phyloP scores from a whole-genome alignment of 2,329 filamentous ascomycete species.

The Xylariomycetidae sp. region DNA sequence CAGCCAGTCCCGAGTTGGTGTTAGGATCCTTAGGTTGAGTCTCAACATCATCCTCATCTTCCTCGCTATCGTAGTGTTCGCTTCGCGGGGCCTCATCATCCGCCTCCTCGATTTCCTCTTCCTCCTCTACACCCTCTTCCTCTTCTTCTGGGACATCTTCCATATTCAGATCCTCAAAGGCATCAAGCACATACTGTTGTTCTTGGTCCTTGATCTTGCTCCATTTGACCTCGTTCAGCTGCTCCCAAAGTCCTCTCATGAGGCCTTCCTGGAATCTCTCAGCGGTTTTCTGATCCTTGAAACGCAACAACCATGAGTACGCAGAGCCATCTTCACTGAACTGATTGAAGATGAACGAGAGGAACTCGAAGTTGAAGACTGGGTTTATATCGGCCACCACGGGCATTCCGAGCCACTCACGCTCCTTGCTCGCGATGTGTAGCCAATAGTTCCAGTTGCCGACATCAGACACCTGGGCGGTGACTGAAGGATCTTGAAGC shows the following conservation, averaged over 20 bases:
- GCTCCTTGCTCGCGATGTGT: constrained; percentile 70
- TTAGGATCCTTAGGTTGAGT: constrained; percentile 70
- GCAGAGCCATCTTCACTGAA: constrained; percentile 84
- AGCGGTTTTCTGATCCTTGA: constrained; percentile 75
- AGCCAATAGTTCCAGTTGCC: constrained; percentile 96
- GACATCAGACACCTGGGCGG: constrained; percentile 76
- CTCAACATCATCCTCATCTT: constrained; percentile 74
- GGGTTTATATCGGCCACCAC: constrained; percentile 91
- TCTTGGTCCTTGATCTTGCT: constrained; percentile 87
- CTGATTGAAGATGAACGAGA: constrained; percentile 99
- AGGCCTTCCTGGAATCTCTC: constrained; percentile 90
- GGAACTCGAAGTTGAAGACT: constrained; percentile 96
- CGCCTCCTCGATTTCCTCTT: constrained; percentile 51
- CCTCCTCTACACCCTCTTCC: constrained; percentile 50
- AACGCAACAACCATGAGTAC: constrained; percentile 92
- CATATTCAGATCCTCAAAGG: constrained; percentile 92
- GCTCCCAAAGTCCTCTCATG: constrained; percentile 96
- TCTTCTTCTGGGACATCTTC: constrained; percentile 63
- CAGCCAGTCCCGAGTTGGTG: constrained; percentile 88
- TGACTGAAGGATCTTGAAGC: constrained; percentile 69
- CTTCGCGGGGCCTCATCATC: constrained; percentile 62
- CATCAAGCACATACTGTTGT: constrained; percentile 88
- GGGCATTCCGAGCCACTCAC: constrained; percentile 81
- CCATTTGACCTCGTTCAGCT: constrained; percentile 93
- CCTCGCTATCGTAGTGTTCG: constrained; percentile 64